Base-by-base conservation (phyloP, 2,329 filamentous ascomycete genomes). In the Arthroderma sp. region DNA sequence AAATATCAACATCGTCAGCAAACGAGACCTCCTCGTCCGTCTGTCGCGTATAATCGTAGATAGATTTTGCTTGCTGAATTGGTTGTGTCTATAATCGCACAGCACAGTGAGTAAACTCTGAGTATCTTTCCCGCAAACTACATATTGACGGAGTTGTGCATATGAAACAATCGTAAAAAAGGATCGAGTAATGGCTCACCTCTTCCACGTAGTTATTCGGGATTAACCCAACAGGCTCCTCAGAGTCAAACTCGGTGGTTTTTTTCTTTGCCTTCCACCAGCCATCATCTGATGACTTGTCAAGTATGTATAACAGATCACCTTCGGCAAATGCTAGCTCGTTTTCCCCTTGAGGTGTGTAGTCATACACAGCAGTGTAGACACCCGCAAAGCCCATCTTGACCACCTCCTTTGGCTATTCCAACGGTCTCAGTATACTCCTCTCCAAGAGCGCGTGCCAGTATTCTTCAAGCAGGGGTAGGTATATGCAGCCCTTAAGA, bases 261-360 rank as follows among this genome's bases (percentile, higher is more conserved):
- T 85, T 88, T 79, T 94, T 95, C 78, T 95, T 95, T 52, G 87
- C 89, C 72, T 85, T 93, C 93, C 93, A 97, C 93, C 93, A 97
- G 69, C 89, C 83, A 70, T 87, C 85, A 15, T 87, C 84, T 54
- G 74, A 70, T 62, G 83, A 86, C 76, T 94, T 94, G 66, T 95
- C 88, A 58, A 95, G 75, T 58, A 96, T 79, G 72, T 91, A 96
- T 59, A 97, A 82, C 61, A 96, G 71, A 73, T 96, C 91, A 59
- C 90, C 90, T 68, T 96, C 91, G 57, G 75, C 77, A 66, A 97
- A 87, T 62, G 85, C 80, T 60, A 97, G 80, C 80, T 97, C 91
- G 63, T 87, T 87, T 66, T 88, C 86, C 65, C 83, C 84, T 72
- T 94, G 89, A 61, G 91, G 89, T 69, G 80, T 79, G 77, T 97